Conservation (phyloP, 2,329 filamentous ascomycete genomes). For the Claviceps sp. region DNA sequence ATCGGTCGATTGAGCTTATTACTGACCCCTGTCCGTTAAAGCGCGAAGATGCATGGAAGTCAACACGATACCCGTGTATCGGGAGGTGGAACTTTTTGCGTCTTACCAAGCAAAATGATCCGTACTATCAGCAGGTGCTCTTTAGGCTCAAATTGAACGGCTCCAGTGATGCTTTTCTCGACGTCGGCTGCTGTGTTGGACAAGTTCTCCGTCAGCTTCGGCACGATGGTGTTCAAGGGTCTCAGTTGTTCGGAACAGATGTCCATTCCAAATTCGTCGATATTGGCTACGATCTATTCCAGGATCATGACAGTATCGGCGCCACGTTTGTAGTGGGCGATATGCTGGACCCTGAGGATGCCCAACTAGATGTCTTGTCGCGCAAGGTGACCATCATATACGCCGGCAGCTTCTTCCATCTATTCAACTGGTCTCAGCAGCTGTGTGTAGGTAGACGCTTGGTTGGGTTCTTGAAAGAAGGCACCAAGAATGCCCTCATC, state of each 20-base stretch:
- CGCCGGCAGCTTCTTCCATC: constrained; percentile 36
- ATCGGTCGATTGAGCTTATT: too few relatives aligned
- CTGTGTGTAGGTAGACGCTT: constrained; percentile 30
- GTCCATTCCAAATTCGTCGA: constrained; percentile 36
- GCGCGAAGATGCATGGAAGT: constrained; percentile 33
- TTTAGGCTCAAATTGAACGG: constrained; percentile 25
- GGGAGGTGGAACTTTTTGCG: constrained; percentile 37
- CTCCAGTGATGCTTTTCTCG: constrained; percentile 29
- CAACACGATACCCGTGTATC: constrained; percentile 30
- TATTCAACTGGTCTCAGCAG: constrained; percentile 34
- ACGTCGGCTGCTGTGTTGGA: constrained; percentile 38
- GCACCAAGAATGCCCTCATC: constrained; percentile 31
- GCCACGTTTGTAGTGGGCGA: constrained; percentile 38
- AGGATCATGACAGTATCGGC: constrained; percentile 35
- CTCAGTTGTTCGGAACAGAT: constrained; percentile 37
- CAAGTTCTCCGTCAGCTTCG: constrained; percentile 36
- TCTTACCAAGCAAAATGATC: constrained; percentile 26
- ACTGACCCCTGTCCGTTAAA: constrained; percentile 10
- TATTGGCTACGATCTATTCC: constrained; percentile 51
- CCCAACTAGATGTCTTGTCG: constrained; percentile 19
- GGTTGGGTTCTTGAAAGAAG: constrained; percentile 30
- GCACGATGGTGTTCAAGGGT: constrained; percentile 33
- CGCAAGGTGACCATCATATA: constrained; percentile 34
- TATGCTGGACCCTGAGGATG: constrained; percentile 29
- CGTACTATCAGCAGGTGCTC: constrained; percentile 28